These are phyloP conservation scores for Botrytis hyacinthi DNA, from an alignment of 2,329 filamentous ascomycete genomes.

Conservation along the genomic window DNA sequence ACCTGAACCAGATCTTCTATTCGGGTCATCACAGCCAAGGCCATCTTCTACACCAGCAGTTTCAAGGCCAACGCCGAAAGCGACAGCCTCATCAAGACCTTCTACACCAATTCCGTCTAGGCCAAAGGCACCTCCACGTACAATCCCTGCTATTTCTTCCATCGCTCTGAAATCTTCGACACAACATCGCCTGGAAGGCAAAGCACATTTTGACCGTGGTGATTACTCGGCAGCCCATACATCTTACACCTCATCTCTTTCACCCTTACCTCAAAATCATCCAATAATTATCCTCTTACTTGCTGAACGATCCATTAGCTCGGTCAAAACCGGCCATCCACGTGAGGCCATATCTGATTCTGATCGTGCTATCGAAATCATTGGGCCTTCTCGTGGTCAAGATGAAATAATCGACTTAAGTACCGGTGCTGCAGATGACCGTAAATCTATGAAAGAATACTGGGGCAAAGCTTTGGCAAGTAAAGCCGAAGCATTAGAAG, in stretches of 20 bases:
- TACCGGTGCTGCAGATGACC: constrained; percentile 54
- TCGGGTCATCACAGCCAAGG: constrained; percentile 43
- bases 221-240: constrained; percentile 86
- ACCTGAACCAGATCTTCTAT: constrained; percentile 63
- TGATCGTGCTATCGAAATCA: constrained; percentile 74
- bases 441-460: constrained; percentile 87
- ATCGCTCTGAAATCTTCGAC: constrained; percentile 72
- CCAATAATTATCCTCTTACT: constrained; percentile 85
- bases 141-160: constrained; percentile 63
- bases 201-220: constrained; percentile 88
- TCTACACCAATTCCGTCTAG: constrained; percentile 46
- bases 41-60: constrained; percentile 34
- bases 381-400: constrained; percentile 75
- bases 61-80: constrained; percentile 38
- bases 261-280: constrained; percentile 71
- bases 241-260: constrained; percentile 75
- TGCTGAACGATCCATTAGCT: constrained; percentile 86
- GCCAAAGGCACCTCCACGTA: constrained; percentile 48
- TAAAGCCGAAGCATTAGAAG: constrained; percentile 92
- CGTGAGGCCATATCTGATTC: constrained; percentile 84
- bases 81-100: constrained; percentile 45
- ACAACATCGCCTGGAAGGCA: constrained; percentile 75
- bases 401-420: constrained; percentile 74
- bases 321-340: constrained; percentile 86
- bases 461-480: constrained; percentile 91